Evolutionary conservation across 768 basidiomycete genomes (phyloP), one percentile per base, ranked within the genome.

Genomic region (Tremella fuciformis): DNA sequence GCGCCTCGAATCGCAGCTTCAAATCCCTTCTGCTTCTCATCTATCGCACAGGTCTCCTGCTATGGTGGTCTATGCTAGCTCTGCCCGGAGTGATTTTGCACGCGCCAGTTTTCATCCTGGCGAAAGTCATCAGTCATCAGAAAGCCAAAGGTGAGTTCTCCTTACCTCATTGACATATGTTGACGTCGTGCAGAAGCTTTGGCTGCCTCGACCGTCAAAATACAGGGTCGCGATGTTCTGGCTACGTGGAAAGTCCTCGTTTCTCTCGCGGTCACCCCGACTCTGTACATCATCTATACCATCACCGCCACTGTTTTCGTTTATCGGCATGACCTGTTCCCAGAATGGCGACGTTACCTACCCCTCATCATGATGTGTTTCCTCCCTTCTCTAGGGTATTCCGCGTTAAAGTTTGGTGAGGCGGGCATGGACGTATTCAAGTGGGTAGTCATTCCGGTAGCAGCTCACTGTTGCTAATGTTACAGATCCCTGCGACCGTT

Each of bases 211-310:
- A 85, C 84, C 3, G 94, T 98, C 74, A 98, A 98, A 79, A 85
- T 98, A 52, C 89, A 89, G 18, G 94, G 86, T n/a, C 84, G 89
- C 40, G 94, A 98, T 68, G 94, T 97, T n/a, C 80, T 98, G 16
- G 92, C 91, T 0, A 92, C 92, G 3, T 98, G 94, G 94, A 98
- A 98, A 76, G 85, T 98, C 34, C 82, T 98, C 26, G 91, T 98
- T 55, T 92, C 91, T 2, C 80, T 97, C 55, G 94, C 86, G n/a
- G 81, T 89, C 40, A 87, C 91, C 3, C 94, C 94, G 9, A 80
- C 93, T 6, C 78, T 97, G 38, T 97, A 94, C 79, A 75, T 83
- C 3, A 77, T 88, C 66, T 97, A 96, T 77, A 89, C 90, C 25
- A 78, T 87, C 69, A 73, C 91, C 25, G 89, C 91, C 16, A 87